Conservation (phyloP, 805 yeast genomes). For the Yamadazyma akitaensis region DNA sequence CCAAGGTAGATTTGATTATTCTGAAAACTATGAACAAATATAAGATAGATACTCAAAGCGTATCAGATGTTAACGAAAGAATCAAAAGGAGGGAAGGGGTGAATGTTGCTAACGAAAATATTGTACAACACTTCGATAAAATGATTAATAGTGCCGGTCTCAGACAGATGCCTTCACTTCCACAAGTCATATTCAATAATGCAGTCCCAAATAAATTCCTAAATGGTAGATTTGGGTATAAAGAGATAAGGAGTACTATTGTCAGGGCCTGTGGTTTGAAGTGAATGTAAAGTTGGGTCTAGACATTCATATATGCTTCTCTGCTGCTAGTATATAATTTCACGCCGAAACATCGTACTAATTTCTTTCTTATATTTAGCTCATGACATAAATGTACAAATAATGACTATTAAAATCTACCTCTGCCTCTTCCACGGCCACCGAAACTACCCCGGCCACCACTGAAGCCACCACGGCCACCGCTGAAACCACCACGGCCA, state of each 20-base stretch:
- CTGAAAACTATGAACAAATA: slow-evolving; percentile 21
- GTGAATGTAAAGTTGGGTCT: not conserved
- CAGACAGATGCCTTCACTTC: slow-evolving; percentile 20
- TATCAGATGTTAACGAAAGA: slow-evolving; percentile 2
- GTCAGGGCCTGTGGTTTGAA: slow-evolving; percentile 46
- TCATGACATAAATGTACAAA: slow-evolving; percentile 6
- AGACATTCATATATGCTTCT: too few species aligned
- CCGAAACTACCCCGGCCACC: slow-evolving; percentile 35
- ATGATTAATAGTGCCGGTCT: slow-evolving; percentile 32
- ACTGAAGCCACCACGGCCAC: slow-evolving; percentile 36
- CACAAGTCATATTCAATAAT: slow-evolving; percentile 52
- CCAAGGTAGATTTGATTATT: slow-evolving; percentile 64
- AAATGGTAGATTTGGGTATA: slow-evolving; percentile 49
- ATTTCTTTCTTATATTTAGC: slow-evolving; percentile 1
- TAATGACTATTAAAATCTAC: not conserved
- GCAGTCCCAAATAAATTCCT: slow-evolving; percentile 35
- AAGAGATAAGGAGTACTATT: slow-evolving; percentile 48
- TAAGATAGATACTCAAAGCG: slow-evolving; percentile 8
- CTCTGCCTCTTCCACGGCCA: slow-evolving; percentile 26
- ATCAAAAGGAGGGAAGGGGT: slow-evolving; percentile 6
- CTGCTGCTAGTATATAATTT: too few species aligned
- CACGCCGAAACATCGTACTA: too few species aligned
- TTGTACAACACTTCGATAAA: slow-evolving; percentile 26
- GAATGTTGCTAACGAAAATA: slow-evolving; percentile 22
- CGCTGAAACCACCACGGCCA: slow-evolving; percentile 36